Evolutionary conservation across 371 early-diverging fungal genomes (phyloP).

Genomic region (Smittium culicis): DNA sequence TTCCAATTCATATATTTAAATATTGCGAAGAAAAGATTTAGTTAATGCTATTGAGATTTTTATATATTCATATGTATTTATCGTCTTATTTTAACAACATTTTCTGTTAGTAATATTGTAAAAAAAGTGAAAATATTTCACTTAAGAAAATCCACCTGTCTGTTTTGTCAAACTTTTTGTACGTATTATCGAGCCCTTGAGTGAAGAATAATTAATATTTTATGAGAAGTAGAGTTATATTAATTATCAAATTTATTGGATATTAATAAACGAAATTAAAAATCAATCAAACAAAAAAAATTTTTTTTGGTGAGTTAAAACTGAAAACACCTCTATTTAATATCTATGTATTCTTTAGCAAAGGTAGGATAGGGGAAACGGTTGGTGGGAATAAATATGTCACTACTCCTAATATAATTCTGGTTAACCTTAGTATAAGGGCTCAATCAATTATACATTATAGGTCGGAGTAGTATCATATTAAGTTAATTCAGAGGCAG

Average conservation of each 20-base stretch:
- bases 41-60: no score
- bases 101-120: no score
- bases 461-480: background rate
- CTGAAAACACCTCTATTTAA: background rate
- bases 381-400: background rate
- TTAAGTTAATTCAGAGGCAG: background rate
- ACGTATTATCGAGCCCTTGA: background rate
- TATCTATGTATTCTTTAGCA: background rate
- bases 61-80: no score
- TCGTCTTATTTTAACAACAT: no score
- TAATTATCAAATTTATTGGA: background rate
- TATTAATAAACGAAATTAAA: background rate
- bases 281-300: background rate
- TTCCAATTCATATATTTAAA: no score
- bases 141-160: no score
- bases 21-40: no score
- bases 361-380: background rate
- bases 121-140: no score
- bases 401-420: background rate
- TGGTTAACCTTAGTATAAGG: background rate
- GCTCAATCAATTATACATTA: background rate
- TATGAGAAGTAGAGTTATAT: background rate
- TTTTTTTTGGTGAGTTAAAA: background rate
- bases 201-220: background rate
- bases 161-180: no score